Evolutionary conservation across 306 rosid genomes (phyloP).

Genomic region (Casuarina cunninghamiana): DNA sequence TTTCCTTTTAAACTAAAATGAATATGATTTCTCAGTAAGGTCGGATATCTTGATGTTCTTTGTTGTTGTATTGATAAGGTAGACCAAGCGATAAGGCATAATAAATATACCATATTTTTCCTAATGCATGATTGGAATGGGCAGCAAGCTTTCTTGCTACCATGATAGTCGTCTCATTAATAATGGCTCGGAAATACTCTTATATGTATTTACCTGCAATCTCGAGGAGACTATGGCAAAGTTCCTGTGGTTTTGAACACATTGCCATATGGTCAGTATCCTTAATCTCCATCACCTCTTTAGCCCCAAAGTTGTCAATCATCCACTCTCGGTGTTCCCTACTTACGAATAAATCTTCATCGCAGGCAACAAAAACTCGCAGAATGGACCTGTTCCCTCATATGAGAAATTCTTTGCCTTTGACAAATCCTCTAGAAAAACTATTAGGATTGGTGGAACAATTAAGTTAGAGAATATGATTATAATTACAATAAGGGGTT

Average conservation of each 20-base stretch:
- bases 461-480: background rate
- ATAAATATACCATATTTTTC: too few species aligned
- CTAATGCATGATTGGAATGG: too few species aligned
- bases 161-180: too few species aligned
- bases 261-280: slow-evolving; percentile 49
- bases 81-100: too few species aligned
- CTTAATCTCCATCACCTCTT: slow-evolving; percentile 37
- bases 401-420: slow-evolving; percentile 36
- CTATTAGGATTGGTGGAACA: slow-evolving; percentile 10
- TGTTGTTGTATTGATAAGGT: too few species aligned
- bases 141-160: too few species aligned
- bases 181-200: background rate
- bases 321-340: slow-evolving; percentile 45
- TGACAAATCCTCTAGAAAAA: slow-evolving; percentile 29
- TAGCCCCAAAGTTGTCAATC: slow-evolving; percentile 42
- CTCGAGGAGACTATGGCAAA: slow-evolving; percentile 31
- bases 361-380: slow-evolving; percentile 22
- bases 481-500: too few species aligned
- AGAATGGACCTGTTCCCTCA: slow-evolving; percentile 40
- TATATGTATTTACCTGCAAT: slow-evolving; percentile 27
- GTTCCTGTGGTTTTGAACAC: slow-evolving; percentile 32
- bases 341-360: slow-evolving; percentile 33
- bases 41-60: too few species aligned
- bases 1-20: too few species aligned
- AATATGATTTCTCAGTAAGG: too few species aligned